Conservation (phyloP, 179 eudicot genomes). For the Beta corolliflora region DNA sequence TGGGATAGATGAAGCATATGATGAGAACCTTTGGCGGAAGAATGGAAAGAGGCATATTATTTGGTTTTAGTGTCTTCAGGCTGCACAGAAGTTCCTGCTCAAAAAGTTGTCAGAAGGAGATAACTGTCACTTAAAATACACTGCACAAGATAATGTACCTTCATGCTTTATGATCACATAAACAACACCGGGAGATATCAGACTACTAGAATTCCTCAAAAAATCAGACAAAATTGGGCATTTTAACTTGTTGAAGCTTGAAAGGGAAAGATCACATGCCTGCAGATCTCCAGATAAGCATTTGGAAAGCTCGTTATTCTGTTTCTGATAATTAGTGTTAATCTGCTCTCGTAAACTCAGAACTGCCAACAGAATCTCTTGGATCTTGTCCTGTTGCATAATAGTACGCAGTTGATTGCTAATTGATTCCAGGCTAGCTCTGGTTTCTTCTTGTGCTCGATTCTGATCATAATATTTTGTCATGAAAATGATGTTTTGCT, state of each 20-base stretch:
- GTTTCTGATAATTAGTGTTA: constrained; percentile 41
- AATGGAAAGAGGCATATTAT: constrained; percentile 35
- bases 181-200: background rate
- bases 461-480: constrained; percentile 45
- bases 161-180: background rate
- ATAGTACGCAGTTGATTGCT: constrained; percentile 50
- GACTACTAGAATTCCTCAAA: background rate
- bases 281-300: constrained; percentile 57
- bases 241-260: background rate
- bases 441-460: constrained; percentile 73
- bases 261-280: constrained; percentile 40
- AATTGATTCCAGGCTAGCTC: constrained; percentile 53
- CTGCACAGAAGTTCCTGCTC: constrained; percentile 57
- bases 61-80: constrained; percentile 44
- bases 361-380: constrained; percentile 48
- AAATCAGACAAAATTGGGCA: background rate
- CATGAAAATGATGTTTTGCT: background rate
- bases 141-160: background rate
- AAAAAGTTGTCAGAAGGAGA: constrained; percentile 1
- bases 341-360: constrained; percentile 53
- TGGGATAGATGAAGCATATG: background rate
- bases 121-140: constrained; percentile 13
- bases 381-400: constrained; percentile 46
- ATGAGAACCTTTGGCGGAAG: constrained; percentile 48
- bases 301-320: constrained; percentile 53